Evolutionary conservation across 1,284 basidiomycete genomes (phyloP).

Genomic region (Vanrija sp.): DNA sequence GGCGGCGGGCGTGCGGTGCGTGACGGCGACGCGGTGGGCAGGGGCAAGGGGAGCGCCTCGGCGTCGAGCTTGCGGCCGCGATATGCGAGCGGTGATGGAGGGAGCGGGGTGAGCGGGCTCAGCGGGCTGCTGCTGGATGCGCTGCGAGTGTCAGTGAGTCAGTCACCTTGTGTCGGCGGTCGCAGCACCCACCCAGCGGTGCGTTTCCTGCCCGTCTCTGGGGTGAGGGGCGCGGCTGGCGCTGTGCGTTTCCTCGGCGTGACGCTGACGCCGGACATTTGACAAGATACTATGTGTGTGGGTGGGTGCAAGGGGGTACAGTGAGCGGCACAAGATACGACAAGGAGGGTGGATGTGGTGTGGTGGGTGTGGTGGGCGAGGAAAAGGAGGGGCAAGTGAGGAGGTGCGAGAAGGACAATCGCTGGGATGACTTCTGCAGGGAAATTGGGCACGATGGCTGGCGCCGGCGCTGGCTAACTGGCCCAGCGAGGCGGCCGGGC

Average conservation of each 20-base stretch:
- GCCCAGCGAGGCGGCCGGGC: too few species aligned
- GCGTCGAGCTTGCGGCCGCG: background rate
- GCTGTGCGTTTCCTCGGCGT: background rate
- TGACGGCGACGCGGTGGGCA: background rate
- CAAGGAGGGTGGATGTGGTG: background rate
- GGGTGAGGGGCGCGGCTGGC: background rate
- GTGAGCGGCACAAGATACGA: background rate
- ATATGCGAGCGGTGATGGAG: too few species aligned
- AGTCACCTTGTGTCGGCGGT: too few species aligned
- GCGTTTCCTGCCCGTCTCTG: background rate
- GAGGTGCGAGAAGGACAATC: background rate
- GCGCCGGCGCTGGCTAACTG: too few species aligned
- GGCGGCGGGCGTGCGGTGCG: background rate
- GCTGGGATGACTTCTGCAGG: too few species aligned
- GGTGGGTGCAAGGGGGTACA: too few species aligned
- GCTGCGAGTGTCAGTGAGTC: background rate
- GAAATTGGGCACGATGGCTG: too few species aligned
- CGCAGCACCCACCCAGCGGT: background rate
- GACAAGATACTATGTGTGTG: background rate
- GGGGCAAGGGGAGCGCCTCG: background rate
- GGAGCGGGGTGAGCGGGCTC: conserved; percentile 3
- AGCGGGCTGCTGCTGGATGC: background rate
- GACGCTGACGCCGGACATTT: conserved; percentile 9
- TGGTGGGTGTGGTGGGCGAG: background rate
- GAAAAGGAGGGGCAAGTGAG: background rate